These are phyloP conservation scores for Lipomyces starkeyi DNA, from an alignment of 805 yeast species.

Conservation along the genomic window DNA sequence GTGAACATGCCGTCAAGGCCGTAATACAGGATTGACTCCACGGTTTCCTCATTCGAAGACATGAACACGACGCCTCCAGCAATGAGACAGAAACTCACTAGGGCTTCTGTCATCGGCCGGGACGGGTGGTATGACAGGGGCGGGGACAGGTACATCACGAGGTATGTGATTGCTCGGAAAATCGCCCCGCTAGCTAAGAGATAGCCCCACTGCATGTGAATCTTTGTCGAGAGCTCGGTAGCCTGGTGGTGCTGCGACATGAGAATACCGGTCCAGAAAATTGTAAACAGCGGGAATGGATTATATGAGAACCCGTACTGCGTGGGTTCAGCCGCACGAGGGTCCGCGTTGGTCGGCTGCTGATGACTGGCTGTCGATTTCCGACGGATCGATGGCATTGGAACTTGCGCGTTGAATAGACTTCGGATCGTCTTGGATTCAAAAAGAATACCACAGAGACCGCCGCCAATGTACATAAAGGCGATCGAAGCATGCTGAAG, in stretches of 20 bases:
- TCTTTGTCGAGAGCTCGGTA: conserved; percentile 71
- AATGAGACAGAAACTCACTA: conserved; percentile 77
- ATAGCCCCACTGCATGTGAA: conserved; percentile 94
- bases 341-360: conserved; percentile 12
- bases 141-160: conserved; percentile 55
- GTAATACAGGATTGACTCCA: conserved; percentile 78
- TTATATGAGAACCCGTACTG: conserved; percentile 70
- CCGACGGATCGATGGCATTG: conserved; percentile 13
- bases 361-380: conserved; percentile 2
- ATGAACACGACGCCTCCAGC: conserved; percentile 92
- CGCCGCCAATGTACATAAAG: conserved; percentile 88
- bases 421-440: conserved; percentile 56
- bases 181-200: conserved; percentile 81
- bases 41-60: conserved; percentile 87
- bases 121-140: conserved; percentile 53
- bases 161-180: conserved; percentile 70
- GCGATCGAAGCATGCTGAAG: conserved; percentile 91
- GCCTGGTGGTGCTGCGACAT: conserved; percentile 96
- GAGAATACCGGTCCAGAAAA: conserved; percentile 93
- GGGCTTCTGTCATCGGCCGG: conserved; percentile 85
- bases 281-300: conserved; percentile 91
- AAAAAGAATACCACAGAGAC: conserved; percentile 84
- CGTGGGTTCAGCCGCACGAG: conserved; percentile 28
- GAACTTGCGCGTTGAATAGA: conserved; percentile 37
- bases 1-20: conserved; percentile 91